Evolutionary conservation across 768 basidiomycete species (phyloP), one percentile per base, ranked within the genome.

Genomic region (Pulveroboletus sp.): DNA sequence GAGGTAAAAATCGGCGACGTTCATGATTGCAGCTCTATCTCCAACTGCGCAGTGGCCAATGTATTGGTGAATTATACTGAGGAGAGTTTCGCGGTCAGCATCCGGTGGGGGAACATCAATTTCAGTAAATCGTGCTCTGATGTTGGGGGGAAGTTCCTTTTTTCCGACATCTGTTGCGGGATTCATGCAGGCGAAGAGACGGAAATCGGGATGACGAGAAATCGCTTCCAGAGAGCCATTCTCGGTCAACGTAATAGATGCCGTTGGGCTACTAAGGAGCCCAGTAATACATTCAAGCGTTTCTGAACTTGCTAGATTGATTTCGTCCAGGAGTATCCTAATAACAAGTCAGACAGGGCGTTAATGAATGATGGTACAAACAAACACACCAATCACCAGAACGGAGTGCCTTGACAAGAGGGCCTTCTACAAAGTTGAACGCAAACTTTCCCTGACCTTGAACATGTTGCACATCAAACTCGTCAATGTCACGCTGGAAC

Each of bases 111-210:
- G 83, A 0, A 97, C 94, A 63, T 93, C 93, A 47, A 98, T 82
- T 66, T 98, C 96, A 1, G 93, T 96, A 71, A 99, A 98, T 28
- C 89, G 83, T 9, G 86, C 81, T 32, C 94, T 84, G 43, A 98
- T 89, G 60, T 86, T 86, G 5, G 89, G 85, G 15, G 93, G 91
- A 0, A 99, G 83, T 61, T 98, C 95, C 61, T 93, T 96, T 74
- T 98, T 99, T 31, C 96, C 96, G 13, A 97, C 89, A 59, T 99
- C 96, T 4, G 94, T 99, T 0, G 96, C 96, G 5, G 96, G 96
- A 63, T 99, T 99, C 96, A 99, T 99, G 66, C 96, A 99, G 5
- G 93, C 93, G 61, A 98, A 98, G 5, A 98, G 76, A 17, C 95
- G 88, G 73, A 99, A 99, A 60, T 95, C 86, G 15, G 92, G 83